Conservation (phyloP, 805 yeast genomes). For the Spathaspora arborariae region DNA sequence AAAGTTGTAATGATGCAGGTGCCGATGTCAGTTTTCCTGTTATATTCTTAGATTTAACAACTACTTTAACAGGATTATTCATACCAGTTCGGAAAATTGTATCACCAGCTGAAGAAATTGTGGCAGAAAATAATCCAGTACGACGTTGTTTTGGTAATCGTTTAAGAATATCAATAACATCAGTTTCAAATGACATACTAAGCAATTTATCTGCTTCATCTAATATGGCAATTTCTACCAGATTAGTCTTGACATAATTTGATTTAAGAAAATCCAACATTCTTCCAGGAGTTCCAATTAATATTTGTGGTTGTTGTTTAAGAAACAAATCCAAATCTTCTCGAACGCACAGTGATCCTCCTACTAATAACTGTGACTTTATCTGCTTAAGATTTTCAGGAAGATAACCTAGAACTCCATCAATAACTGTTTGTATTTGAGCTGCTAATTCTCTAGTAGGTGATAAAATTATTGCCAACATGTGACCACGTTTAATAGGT, state of each 20-base stretch:
- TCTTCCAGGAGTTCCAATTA: constrained; percentile 93
- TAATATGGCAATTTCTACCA: constrained; percentile 70
- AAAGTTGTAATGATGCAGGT: constrained; percentile 63
- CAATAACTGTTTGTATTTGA: constrained; percentile 68
- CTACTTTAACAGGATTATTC: constrained; percentile 86
- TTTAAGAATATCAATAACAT: constrained; percentile 63
- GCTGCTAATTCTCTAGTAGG: constrained; percentile 70
- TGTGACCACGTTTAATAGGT: constrained; percentile 55
- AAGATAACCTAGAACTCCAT: constrained; percentile 51
- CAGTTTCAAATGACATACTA: constrained; percentile 70
- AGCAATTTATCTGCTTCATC: constrained; percentile 93
- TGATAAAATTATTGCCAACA: constrained; percentile 68
- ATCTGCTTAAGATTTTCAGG: constrained; percentile 46
- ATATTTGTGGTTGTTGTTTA: constrained; percentile 58
- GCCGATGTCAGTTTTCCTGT: constrained; percentile 28
- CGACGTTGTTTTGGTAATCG: constrained; percentile 85
- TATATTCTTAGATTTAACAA: constrained; percentile 55
- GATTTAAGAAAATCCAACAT: constrained; percentile 67
- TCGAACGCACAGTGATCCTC: constrained; percentile 57
- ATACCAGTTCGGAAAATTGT: constrained; percentile 83
- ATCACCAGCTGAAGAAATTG: constrained; percentile 77
- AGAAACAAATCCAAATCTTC: constrained; percentile 67
- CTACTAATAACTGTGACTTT: constrained; percentile 60
- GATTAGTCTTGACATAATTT: constrained; percentile 51
- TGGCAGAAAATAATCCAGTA: constrained; percentile 92